Conservation (phyloP, 805 yeast species). For the Lachancea kluyveri region DNA sequence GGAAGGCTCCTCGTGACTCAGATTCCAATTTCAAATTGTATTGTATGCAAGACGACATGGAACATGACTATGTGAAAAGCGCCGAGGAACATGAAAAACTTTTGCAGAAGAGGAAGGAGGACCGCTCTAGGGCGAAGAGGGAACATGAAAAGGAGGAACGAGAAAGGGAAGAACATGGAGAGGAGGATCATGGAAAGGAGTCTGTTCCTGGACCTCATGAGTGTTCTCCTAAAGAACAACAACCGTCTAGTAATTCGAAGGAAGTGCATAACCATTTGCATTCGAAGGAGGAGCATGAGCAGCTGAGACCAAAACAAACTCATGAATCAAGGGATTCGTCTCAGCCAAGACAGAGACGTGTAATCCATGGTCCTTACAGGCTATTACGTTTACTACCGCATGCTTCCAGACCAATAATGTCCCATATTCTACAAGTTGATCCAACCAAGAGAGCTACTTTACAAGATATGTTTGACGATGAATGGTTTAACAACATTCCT, state of each 20-base stretch:
- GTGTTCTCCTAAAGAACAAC: not conserved
- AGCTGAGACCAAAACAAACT: too few relatives aligned
- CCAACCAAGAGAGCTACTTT: conserved; percentile 58
- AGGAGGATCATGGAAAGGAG: conserved; percentile 1
- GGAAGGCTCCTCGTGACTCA: conserved; percentile 70
- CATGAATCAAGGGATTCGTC: conserved; percentile 7
- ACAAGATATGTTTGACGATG: conserved; percentile 59
- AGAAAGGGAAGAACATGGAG: conserved; percentile 3
- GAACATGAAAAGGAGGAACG: conserved; percentile 9
- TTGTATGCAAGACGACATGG: conserved; percentile 61
- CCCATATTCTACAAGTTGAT: conserved; percentile 58
- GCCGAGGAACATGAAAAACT: conserved; percentile 67
- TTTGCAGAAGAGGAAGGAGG: conserved; percentile 40
- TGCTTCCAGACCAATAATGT: conserved; percentile 71
- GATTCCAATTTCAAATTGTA: conserved; percentile 69
- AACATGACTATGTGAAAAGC: conserved; percentile 68
- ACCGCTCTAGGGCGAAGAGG: conserved; percentile 11
- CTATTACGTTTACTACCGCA: conserved; percentile 77
- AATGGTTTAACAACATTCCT: conserved; percentile 60
- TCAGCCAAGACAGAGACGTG: conserved; percentile 38
- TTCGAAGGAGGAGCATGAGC: too few relatives aligned
- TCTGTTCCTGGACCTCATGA: not conserved
- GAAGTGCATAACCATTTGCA: too few relatives aligned
- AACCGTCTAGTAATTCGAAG: too few relatives aligned
- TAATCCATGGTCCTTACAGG: conserved; percentile 78